Base-by-base conservation (phyloP, 176 grass and related monocot species). In the Guadua angustifolia region DNA sequence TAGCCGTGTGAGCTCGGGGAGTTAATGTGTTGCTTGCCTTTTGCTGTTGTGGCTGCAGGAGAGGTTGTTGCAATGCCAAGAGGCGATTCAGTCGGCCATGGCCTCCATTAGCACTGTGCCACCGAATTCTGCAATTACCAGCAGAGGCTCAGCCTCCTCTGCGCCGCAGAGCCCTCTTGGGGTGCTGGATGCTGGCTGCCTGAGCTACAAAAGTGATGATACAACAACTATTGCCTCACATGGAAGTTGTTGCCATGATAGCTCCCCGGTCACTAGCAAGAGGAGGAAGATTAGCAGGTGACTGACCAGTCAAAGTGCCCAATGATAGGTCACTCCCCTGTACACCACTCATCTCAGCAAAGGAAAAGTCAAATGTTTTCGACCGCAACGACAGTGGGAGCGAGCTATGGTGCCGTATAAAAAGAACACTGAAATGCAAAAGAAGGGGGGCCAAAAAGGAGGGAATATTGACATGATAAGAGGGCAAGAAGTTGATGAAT, bases 191-290 rank as follows among this genome's bases (percentile, higher is more conserved):
- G 90, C 88, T 58, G 90, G 85, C 77, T 91, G 92, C 89, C 82
- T 92, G 39, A 94, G 95, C 91, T 97, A 88, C 84, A 94, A 84
- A 70, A 92, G 92, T 64, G 84, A 94, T 45, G 49, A 76, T 53
- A 78, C 64, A 21, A 22, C 47, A 36, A 68, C 87, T 67, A 59
- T 74, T 68, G 88, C 71, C 29, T 92, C 88, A 89, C 94, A 90
- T 89, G 87, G 52, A 77, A 49, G 71, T 47, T 83, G 38, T 66
- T 74, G 50, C 60, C 39, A 82, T 40, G 62, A 71, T 32, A 59
- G 60, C 44, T 76, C 87, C 67, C 71, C 88, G 62, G 84, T 85
- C 42, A 69, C 76, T 59, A 85, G 90, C 89, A 97, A 97, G 83
- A 89, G 84, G 90, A 91, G 95, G 74, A 97, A 91, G 83, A 70